Conservation (phyloP, 2,329 filamentous ascomycete species). For the Amauroascus verrucosus region DNA sequence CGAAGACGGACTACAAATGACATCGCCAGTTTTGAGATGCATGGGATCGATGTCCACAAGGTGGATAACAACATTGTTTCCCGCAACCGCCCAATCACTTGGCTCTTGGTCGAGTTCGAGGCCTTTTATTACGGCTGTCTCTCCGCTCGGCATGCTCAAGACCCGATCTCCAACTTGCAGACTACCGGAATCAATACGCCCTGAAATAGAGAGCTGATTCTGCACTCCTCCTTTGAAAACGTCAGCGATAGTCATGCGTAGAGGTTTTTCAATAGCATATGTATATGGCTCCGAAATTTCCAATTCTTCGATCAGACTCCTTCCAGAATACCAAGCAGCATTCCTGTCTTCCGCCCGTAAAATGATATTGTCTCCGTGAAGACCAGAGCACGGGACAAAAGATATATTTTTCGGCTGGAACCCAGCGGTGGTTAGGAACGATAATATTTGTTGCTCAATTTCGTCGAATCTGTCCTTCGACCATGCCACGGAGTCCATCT, state of each 20-base stretch:
- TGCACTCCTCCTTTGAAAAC: conserved; percentile 71
- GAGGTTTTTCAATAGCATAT: conserved; percentile 62
- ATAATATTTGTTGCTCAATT: conserved; percentile 70
- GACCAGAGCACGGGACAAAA: conserved; percentile 82
- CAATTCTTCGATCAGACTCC: conserved; percentile 70
- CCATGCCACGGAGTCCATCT: conserved; percentile 83
- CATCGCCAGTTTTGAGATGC: conserved; percentile 73
- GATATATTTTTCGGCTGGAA: conserved; percentile 72
- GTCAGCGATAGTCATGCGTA: conserved; percentile 79
- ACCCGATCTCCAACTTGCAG: conserved; percentile 76
- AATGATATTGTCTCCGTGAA: conserved; percentile 76
- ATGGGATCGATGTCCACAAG: conserved; percentile 74
- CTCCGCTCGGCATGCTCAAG: conserved; percentile 67
- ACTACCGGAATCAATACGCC: conserved; percentile 73
- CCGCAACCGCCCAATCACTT: conserved; percentile 82
- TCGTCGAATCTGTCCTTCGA: conserved; percentile 71
- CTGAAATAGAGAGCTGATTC: conserved; percentile 74
- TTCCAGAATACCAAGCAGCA: conserved; percentile 68
- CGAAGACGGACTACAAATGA: conserved; percentile 60
- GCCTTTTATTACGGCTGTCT: conserved; percentile 70
- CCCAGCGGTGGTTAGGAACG: conserved; percentile 71
- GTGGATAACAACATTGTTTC: conserved; percentile 78
- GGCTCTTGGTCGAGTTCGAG: conserved; percentile 64
- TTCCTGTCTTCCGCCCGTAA: conserved; percentile 38
- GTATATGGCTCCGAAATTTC: conserved; percentile 68